Base-by-base conservation (phyloP, 73 alveolate species). In the Tetrahymena thermophila region DNA sequence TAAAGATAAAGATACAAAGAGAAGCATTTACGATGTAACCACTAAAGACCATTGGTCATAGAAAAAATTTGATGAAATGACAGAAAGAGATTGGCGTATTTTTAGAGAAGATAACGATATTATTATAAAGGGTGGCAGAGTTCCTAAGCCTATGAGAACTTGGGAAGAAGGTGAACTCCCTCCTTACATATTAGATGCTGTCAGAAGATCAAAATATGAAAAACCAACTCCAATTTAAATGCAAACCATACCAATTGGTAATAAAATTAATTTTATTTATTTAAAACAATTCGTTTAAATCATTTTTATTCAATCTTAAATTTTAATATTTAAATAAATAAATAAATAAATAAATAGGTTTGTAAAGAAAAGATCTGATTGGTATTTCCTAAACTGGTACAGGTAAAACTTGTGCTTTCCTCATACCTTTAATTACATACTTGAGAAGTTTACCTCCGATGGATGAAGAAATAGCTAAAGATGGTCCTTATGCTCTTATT, bases 371-470 rank as follows among this genome's bases (percentile, higher is more conserved):
- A 85, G 99, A 98, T 96, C 85, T 98, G 93, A 96, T 98, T 57
- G 99, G 99, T 38, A 94, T 98, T 34, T 98, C 99, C 16, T 99
- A 98, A 25, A 98, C 99, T 10, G 99, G 99, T 35, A 95, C 98
- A 57, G 99, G 99, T 43, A 98, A 98, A 96, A 97, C 99, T 55
- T 97, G 98, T 83, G 99, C 99, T 17, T 98, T 97, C 96, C 96
- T 96, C 35, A 94, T 97, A 84, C 99, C 99, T n/a, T 96, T 96
- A 96, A 98, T 98, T 85, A 83, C 94, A 25, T 97, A 97, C 94
- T 94, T 97, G 85, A 95, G 94, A 94, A 96, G 96, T 38, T 93
- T 94, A 85, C 99, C 98, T 85, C 98, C 95, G 93, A 83, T 95
- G 85, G 97, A 96, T 97, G 98, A 98, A 57, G 96, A 96, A 28